phyloP scores from a whole-genome alignment of 257 asterid genomes.

The Petunia secreta region DNA sequence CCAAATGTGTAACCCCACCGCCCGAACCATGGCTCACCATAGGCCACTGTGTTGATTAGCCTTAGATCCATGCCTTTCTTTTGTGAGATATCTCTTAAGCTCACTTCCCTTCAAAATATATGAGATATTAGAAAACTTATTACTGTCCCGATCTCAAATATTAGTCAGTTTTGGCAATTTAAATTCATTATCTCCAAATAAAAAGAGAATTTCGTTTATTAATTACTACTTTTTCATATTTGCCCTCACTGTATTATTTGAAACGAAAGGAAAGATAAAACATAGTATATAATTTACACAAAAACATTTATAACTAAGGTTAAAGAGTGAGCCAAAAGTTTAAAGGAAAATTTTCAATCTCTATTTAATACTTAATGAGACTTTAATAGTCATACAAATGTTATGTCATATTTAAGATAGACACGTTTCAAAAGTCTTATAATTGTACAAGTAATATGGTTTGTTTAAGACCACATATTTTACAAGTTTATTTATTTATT shows the following conservation, averaged over 20 bases:
- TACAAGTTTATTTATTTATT: not conserved
- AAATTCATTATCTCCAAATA: not conserved
- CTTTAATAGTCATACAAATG: too few species aligned
- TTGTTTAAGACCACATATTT: not conserved
- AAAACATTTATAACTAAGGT: too few species aligned
- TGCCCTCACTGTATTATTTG: not conserved
- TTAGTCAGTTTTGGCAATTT: not conserved
- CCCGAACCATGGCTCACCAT: slow-evolving; percentile 89
- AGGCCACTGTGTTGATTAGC: slow-evolving; percentile 68
- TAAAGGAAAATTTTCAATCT: too few species aligned
- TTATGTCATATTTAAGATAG: too few species aligned
- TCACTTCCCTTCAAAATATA: slow-evolving; percentile 64
- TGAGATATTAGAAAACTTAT: not conserved
- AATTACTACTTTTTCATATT: not conserved
- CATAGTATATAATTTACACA: too few species aligned
- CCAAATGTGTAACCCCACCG: slow-evolving; percentile 77
- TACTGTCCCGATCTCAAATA: not conserved
- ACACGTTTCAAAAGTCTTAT: too few species aligned
- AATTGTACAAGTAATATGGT: too few species aligned
- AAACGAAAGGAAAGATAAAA: too few species aligned
- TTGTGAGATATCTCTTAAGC: slow-evolving; percentile 68
- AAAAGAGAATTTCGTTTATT: too few species aligned
- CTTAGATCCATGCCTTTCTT: slow-evolving; percentile 90
- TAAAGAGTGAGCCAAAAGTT: too few species aligned
- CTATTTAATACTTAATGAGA: too few species aligned